Evolutionary conservation across 1,284 basidiomycete species (phyloP).

Genomic region (Melampsora occidentalis): DNA sequence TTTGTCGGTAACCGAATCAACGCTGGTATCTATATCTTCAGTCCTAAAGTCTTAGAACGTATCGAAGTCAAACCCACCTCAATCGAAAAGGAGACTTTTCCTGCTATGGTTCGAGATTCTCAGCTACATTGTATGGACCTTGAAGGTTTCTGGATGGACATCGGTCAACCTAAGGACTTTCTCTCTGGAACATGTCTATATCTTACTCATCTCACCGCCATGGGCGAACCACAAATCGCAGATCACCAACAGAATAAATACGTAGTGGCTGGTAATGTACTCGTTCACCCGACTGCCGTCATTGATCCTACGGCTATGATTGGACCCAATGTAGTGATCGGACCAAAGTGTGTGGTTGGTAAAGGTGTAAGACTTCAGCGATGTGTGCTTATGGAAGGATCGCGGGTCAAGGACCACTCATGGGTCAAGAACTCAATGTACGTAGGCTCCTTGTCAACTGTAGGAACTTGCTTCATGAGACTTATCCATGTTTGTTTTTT

Average conservation of each 20-base stretch:
- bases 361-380: conserved; percentile 59
- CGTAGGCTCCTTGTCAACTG: too few species aligned
- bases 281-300: conserved; percentile 56
- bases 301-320: conserved; percentile 54
- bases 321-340: conserved; percentile 60
- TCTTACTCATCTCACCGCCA: conserved; percentile 58
- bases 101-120: conserved; percentile 57
- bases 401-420: conserved; percentile 58
- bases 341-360: conserved; percentile 54
- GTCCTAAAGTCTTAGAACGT: conserved; percentile 58
- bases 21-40: conserved; percentile 62
- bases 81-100: conserved; percentile 61
- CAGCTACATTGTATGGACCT: conserved; percentile 60
- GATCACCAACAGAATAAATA: conserved; percentile 57
- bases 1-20: conserved; percentile 62
- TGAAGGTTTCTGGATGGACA: conserved; percentile 61
- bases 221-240: conserved; percentile 56
- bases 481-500: not conserved
- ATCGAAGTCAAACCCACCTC: conserved; percentile 60
- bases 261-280: conserved; percentile 59
- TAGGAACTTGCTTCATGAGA: too few species aligned
- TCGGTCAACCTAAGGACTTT: conserved; percentile 60
- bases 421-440: conserved; percentile 60
- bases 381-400: conserved; percentile 58
- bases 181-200: conserved; percentile 59